Conservation (phyloP, 2,329 filamentous ascomycete species). For the Domatiomyces globalis region DNA sequence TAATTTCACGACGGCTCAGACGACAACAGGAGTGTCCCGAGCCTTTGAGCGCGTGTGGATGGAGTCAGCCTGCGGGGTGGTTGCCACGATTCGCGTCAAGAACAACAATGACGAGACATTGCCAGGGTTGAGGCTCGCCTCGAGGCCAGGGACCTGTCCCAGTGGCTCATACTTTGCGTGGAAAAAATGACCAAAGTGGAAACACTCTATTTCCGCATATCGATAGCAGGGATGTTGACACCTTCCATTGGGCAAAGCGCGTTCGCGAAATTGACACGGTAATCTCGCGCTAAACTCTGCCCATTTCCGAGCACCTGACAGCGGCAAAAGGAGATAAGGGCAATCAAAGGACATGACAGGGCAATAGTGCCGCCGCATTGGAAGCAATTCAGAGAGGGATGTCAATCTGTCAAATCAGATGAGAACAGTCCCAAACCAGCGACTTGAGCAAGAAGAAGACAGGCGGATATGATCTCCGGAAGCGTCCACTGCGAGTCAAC, state of each 20-base stretch:
- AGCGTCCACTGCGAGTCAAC: neutral
- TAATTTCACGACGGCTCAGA: neutral
- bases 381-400: neutral
- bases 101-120: neutral
- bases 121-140: too few species aligned
- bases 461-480: neutral
- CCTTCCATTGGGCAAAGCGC: slow-evolving; percentile 5
- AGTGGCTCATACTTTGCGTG: neutral
- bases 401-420: neutral
- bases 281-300: slow-evolving; percentile 5
- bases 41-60: neutral
- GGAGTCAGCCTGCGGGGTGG: neutral
- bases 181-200: neutral
- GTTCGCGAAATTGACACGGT: slow-evolving; percentile 16
- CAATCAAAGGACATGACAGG: neutral
- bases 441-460: neutral
- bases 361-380: neutral
- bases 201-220: slow-evolving; percentile 3
- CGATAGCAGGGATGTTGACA: slow-evolving; percentile 10
- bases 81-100: neutral
- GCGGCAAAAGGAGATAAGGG: neutral
- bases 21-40: neutral
- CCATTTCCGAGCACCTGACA: neutral
- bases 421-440: neutral
- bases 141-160: neutral